Evolutionary conservation across 2,329 filamentous ascomycete species (phyloP).

Genomic region (Ophiostoma triangulosporum): DNA sequence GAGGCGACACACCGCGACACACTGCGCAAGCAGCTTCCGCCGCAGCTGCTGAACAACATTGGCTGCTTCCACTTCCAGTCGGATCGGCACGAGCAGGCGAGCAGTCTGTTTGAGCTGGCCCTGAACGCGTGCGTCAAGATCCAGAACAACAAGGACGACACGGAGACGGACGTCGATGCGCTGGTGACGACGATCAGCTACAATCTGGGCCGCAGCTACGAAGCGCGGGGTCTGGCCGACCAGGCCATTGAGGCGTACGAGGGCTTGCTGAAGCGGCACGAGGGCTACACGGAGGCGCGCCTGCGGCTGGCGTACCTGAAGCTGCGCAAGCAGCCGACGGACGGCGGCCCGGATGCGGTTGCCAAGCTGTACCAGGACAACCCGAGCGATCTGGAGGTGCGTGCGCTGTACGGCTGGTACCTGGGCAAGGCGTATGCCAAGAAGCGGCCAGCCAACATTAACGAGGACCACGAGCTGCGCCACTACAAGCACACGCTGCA

Average conservation of each 20-base stretch:
- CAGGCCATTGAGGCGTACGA: conserved; percentile 84
- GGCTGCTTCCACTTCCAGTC: conserved; percentile 88
- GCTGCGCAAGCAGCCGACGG: conserved; percentile 63
- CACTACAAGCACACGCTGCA: conserved; percentile 96
- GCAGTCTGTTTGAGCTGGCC: conserved; percentile 84
- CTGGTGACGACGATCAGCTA: conserved; percentile 93
- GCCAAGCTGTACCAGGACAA: conserved; percentile 76
- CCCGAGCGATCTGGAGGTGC: conserved; percentile 76
- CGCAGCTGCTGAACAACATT: conserved; percentile 92
- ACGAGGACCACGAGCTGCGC: conserved; percentile 80
- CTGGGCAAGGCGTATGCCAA: conserved; percentile 67
- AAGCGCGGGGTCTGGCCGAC: conserved; percentile 66
- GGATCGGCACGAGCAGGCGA: conserved; percentile 66
- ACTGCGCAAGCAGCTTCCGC: conserved; percentile 67
- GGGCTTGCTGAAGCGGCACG: conserved; percentile 68
- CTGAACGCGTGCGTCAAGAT: conserved; percentile 76
- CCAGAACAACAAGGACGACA: conserved; percentile 51
- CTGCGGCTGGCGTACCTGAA: conserved; percentile 84
- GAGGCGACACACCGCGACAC: conserved; percentile 44
- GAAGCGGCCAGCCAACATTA: conserved; percentile 66
- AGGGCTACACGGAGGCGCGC: conserved; percentile 84
- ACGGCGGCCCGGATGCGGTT: conserved; percentile 76
- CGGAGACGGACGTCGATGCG: conserved; percentile 68
- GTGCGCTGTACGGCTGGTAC: conserved; percentile 91
- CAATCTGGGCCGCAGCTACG: conserved; percentile 88